Conservation (phyloP, 1,139 yeast genomes). For the Yamadazyma songkhlaensis region DNA sequence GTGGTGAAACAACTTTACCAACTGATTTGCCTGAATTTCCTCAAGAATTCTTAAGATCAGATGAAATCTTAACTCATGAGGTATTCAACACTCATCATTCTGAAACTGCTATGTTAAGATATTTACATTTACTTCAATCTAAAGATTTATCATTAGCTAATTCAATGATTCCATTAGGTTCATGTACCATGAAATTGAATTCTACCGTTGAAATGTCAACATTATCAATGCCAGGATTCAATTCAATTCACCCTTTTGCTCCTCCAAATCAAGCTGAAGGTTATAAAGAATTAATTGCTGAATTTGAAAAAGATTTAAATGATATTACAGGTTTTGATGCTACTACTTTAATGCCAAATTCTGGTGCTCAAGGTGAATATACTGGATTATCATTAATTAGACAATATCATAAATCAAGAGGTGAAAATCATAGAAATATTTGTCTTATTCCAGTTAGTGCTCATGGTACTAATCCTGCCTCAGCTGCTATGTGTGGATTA, state of each 20-base stretch:
- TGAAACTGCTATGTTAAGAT: conserved; percentile 92
- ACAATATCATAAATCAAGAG: conserved; percentile 69
- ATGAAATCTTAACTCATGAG: conserved; percentile 61
- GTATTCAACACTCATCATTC: conserved; percentile 89
- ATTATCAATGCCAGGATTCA: conserved; percentile 91
- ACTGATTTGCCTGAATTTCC: conserved; percentile 49
- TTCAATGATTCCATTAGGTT: conserved; percentile 96
- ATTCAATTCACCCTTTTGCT: conserved; percentile 86
- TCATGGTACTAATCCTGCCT: conserved; percentile 98
- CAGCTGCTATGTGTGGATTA: conserved; percentile 96
- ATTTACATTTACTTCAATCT: conserved; percentile 78
- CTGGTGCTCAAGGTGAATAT: conserved; percentile 98
- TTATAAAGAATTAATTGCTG: conserved; percentile 68
- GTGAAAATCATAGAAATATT: conserved; percentile 71
- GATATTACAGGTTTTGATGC: conserved; percentile 95
- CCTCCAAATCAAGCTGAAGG: conserved; percentile 87
- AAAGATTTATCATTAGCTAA: conserved; percentile 92
- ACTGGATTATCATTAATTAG: conserved; percentile 88
- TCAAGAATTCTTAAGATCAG: conserved; percentile 54
- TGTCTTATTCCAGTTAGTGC: conserved; percentile 97
- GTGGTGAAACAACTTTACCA: conserved; percentile 25
- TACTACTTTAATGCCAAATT: conserved; percentile 91
- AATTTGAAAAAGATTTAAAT: conserved; percentile 80
- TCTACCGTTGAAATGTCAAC: conserved; percentile 95
- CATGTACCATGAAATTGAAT: conserved; percentile 96